A percentile compares a stretch with the other conserved stretches of the same genome.
phyloP scores from a whole-genome alignment of 192 early-diverging fungal species.

The Lobosporangium transversale region DNA sequence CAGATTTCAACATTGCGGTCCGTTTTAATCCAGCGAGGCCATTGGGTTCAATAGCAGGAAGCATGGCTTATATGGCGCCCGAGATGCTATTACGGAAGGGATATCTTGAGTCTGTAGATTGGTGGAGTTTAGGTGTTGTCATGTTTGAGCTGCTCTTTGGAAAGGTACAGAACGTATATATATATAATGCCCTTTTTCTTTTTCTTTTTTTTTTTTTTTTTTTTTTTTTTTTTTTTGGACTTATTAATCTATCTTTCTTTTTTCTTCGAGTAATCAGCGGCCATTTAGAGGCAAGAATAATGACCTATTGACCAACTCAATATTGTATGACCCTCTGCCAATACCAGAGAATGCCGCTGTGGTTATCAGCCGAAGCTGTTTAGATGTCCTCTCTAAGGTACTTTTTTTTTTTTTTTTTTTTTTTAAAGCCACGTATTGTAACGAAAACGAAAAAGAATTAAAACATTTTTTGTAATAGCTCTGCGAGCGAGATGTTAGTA shows the following conservation, averaged over 20 bases:
- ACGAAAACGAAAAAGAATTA: neutral
- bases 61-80: conserved; percentile 91
- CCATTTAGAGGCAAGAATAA: conserved; percentile 85
- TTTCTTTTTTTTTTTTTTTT: neutral
- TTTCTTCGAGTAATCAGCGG: conserved; percentile 59
- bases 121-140: conserved; percentile 89
- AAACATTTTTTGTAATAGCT: conserved; percentile 53
- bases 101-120: conserved; percentile 67
- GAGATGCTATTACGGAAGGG: conserved; percentile 72
- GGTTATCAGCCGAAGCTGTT: conserved; percentile 58
- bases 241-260: neutral
- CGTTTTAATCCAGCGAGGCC: conserved; percentile 70
- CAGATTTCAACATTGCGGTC: conserved; percentile 91
- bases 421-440: too few relatives aligned
- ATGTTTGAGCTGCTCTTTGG: conserved; percentile 81
- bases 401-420: neutral
- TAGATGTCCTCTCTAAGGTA: conserved; percentile 64
- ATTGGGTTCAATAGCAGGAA: conserved; percentile 78
- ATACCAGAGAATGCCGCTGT: conserved; percentile 68
- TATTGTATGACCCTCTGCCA: conserved; percentile 72
- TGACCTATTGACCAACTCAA: conserved; percentile 73
- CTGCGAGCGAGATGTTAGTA: conserved; percentile 74
- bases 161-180: conserved; percentile 69
- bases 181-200: neutral
- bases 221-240: conserved; percentile 5